Base-by-base conservation (phyloP, 1,284 basidiomycete species). In the Hemileia vastatrix region DNA sequence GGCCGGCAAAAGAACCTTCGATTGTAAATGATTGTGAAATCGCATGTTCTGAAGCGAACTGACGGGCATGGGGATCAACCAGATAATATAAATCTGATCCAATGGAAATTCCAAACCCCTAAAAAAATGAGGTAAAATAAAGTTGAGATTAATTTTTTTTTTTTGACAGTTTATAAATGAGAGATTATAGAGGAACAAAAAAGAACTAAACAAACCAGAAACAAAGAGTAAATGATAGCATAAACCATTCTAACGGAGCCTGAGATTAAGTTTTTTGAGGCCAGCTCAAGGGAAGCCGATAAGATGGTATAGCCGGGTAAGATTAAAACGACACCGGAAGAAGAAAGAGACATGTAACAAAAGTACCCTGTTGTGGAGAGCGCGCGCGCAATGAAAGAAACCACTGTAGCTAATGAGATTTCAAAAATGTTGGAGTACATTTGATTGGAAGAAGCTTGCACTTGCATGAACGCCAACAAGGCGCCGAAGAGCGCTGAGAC, bases 241-340 rank as follows among this genome's bases (percentile, higher is more conserved):
- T 89, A 91, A 19, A 90, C 87, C 87, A 91, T 88, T 74, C 88
- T 87, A 63, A 91, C 88, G 63, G 86, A 88, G 23, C 89, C 89
- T 54, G 86, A 86, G 1, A 91, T 83, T 53, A 90, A 87, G 70
- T 90, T 90, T 76, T 88, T 90, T 0, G 88, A 90, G 1, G 88
- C 88, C 55, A 92, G 78, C 74, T 92, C 89, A 63, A 91, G 80
- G 19, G 88, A 88, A 66, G 87, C 88, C 70, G 85, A 87, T 68
- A 90, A 74, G 66, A 89, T 89, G 51, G 89, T 80, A 75, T 87
- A 89, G 8, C 88, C 88, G 8, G 70, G 72, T 15, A 73, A 57
- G 58, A 72, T 71, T 45, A 72, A 54, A 2, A 70, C 79, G 81
- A 27, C 80, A 80, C 65, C 24, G 40, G 45, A 23, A 21, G 33